These are phyloP conservation scores for Geranium incanum DNA, from an alignment of 441 rosid genomes.

Conservation along the genomic window DNA sequence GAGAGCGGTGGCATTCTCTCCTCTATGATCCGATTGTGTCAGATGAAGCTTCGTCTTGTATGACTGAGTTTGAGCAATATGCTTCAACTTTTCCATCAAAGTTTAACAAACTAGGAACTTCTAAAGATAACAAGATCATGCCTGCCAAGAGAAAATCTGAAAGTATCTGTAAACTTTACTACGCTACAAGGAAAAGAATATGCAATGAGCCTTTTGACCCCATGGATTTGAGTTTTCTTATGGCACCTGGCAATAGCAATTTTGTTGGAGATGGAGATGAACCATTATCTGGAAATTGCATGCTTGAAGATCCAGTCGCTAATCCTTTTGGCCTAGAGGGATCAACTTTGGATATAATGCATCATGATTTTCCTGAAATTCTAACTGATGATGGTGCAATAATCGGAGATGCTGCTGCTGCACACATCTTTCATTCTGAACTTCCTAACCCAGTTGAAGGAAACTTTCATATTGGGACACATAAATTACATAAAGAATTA, in stretches of 20 bases:
- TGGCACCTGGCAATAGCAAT: conserved; percentile 39
- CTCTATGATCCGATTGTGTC: conserved; percentile 76
- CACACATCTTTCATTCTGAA: conserved; percentile 28
- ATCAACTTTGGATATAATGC: conserved; percentile 46
- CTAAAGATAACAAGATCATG: conserved; percentile 43
- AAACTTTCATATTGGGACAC: conserved; percentile 36
- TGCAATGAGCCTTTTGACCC: conserved; percentile 55
- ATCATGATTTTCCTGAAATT: conserved; percentile 40
- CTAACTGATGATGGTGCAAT: conserved; percentile 28
- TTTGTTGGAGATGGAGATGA: conserved; percentile 41
- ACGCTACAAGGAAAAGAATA: conserved; percentile 63
- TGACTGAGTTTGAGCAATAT: conserved; percentile 61
- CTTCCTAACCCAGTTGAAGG: conserved; percentile 24
- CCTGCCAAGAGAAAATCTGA: conserved; percentile 59
- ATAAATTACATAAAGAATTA: conserved; percentile 32
- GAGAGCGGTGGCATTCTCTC: conserved; percentile 71
- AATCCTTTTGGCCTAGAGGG: conserved; percentile 52
- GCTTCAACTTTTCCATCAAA: conserved; percentile 36
- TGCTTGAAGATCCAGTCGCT: conserved; percentile 34
- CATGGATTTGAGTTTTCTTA: conserved; percentile 46
- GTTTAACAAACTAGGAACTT: conserved; percentile 42
- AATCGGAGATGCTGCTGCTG: conserved; percentile 16
- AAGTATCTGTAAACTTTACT: conserved; percentile 50
- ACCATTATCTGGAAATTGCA: conserved; percentile 28
- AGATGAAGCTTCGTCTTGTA: conserved; percentile 53